Base-by-base conservation (phyloP, 2,329 filamentous ascomycete genomes). In the Aspergillus sp. region DNA sequence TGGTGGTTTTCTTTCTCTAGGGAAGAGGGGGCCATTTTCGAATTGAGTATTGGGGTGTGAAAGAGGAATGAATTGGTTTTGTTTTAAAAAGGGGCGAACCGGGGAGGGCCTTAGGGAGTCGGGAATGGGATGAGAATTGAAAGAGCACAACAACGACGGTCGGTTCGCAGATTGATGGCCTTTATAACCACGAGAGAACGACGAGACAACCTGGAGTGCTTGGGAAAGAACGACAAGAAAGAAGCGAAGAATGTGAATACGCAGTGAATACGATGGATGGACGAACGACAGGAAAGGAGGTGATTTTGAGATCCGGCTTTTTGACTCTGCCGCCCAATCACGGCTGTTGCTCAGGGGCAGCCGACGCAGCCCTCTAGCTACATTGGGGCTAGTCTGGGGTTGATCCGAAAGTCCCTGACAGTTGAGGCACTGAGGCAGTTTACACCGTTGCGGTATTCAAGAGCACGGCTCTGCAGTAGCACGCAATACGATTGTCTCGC, bases 1-100 rank as follows among this genome's bases (percentile, higher is more conserved):
- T 79, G 74, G 75, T 93, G 89, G 75, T 96, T 86, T 79, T 96
- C 91, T 70, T 82, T 79, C 83, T 96, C 91, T 74, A 96, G 88
- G 60, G 75, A 73, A 63, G 73, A 67, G 51, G 82, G 80, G 66
- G 82, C 76, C 83, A 85, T 85, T 61, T 65, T 77, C 60, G 61
- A 62, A 56, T 61, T 56, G 51, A 11, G 9, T 48, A 17, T 61
- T 56, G 51, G 5, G 11, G 50, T 19, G 57, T 51, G 11, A 22
- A 52, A 48, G 46, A 47, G 56, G 59, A 66, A 64, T 64, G 59
- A 66, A 64, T 64, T 65, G 60, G 56, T 54, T 58, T 22, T 24
- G 20, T 11, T 13, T 40, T 17, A 8, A 58, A 57, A 48, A 48
- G 52, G 47, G 55, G 54, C 11, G 45, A 54, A 44, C 27, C 33